Base-by-base conservation (phyloP, 2,329 filamentous ascomycete species). In the Fusarium ambrosium region DNA sequence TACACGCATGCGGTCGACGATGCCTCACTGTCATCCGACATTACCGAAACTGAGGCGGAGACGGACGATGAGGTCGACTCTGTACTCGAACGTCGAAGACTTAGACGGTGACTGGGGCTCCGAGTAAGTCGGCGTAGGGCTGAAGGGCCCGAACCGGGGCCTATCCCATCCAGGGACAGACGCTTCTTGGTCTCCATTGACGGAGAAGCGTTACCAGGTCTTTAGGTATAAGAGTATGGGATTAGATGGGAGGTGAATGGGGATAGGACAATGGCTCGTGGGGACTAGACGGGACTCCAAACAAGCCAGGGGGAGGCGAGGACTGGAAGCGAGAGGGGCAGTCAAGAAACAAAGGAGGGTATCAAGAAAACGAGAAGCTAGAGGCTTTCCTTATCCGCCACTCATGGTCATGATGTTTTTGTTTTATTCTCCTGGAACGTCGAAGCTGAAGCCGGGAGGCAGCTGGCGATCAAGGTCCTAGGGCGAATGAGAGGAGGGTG, bases 181-280 rank as follows among this genome's bases (percentile, higher is more conserved):
- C 78, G 79, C 34, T 77, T 79, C 70, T 81, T 82, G 70, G 78
- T 74, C 65, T 82, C 80, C 81, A 82, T 82, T 64, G 65, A 55
- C 20, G 62, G 22, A 58, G 29, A 34, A 27, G 29, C 45, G 36
- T 58, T 36, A 59, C 32, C 34, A 34, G 51, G 32, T 16, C 24
- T 62, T 37, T 51, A 43, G 43, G 5, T 36, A 36, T 34, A 37
- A 58, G 32, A 58, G 55, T 22, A 58, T 36, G 9, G 55, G 55
- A 58, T 51, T 27, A 51, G 45, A 51, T 20, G 41, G n/a, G 43
- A 48, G 20, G 22, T 27, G 45, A 16, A 51, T 51, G 43, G 59
- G 43, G 14, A 51, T 62, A 48, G 43, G 43, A 48, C 43, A 48
- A 48, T 48, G 43, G 43, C 43, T 48, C 43, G 43, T 48, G 43